phyloP scores from a whole-genome alignment of 2,329 filamentous ascomycete genomes.

The Monilinia fructigena region DNA sequence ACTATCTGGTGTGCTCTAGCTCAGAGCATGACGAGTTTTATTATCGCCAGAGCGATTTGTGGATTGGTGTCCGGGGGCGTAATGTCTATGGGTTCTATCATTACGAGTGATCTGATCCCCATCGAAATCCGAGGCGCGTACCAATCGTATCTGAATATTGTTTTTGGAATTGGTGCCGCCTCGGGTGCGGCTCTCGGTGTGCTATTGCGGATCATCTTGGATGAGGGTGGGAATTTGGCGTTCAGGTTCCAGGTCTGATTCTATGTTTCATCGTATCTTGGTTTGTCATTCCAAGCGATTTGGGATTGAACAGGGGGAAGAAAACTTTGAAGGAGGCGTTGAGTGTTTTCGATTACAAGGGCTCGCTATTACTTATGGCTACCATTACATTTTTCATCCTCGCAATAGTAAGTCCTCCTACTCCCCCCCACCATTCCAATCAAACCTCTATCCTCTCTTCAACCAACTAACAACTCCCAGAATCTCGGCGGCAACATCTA shows the following conservation, averaged over 20 bases:
- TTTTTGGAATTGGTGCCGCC: slow-evolving; percentile 57
- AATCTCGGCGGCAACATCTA: slow-evolving; percentile 63
- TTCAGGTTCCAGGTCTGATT: slow-evolving; percentile 55
- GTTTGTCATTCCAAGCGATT: slow-evolving; percentile 50
- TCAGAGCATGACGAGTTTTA: slow-evolving; percentile 65
- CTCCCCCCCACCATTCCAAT: too few species aligned
- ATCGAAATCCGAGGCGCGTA: slow-evolving; percentile 66
- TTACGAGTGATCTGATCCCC: slow-evolving; percentile 71
- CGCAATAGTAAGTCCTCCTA: slow-evolving; percentile 48
- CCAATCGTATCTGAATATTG: slow-evolving; percentile 68
- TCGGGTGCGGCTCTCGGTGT: slow-evolving; percentile 67
- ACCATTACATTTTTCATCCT: slow-evolving; percentile 57
- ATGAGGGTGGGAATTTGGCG: slow-evolving; percentile 71
- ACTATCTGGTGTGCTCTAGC: slow-evolving; percentile 71
- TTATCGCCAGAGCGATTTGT: slow-evolving; percentile 67
- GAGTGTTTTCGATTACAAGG: slow-evolving; percentile 56
- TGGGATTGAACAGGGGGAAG: slow-evolving; percentile 51
- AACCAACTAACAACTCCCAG: slow-evolving; percentile 37
- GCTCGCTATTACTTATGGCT: slow-evolving; percentile 53
- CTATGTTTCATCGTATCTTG: slow-evolving; percentile 48
- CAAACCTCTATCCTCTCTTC: too few species aligned
- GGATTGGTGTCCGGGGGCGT: slow-evolving; percentile 71
- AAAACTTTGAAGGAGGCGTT: slow-evolving; percentile 50
- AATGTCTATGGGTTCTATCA: slow-evolving; percentile 66
- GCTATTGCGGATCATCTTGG: slow-evolving; percentile 67